These are phyloP conservation scores for Zymoseptoria crescenta DNA, from an alignment of 2,329 filamentous ascomycete species.

Conservation along the genomic window DNA sequence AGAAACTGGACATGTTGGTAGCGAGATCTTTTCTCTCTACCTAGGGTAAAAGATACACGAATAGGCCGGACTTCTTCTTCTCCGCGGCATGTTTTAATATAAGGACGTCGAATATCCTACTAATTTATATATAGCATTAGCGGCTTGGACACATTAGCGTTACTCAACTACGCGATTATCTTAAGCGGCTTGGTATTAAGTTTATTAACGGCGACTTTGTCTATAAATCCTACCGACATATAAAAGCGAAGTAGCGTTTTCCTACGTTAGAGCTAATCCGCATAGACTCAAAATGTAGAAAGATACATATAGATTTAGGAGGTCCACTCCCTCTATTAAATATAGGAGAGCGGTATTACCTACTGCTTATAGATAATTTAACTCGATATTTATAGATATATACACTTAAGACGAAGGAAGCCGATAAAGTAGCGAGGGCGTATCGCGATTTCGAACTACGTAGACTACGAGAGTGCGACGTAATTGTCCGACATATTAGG, in stretches of 20 bases:
- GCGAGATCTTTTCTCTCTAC: too few species aligned
- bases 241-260: not conserved
- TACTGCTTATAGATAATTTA: not conserved
- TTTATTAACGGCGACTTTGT: not conserved
- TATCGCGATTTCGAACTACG: too few species aligned
- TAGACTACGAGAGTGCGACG: not conserved
- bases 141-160: too few species aligned
- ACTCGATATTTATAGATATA: not conserved
- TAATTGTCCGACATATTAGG: not conserved
- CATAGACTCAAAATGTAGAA: not conserved
- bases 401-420: not conserved
- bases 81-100: too few species aligned
- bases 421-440: not conserved
- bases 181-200: not conserved
- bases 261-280: not conserved
- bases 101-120: too few species aligned
- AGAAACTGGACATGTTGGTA: not conserved
- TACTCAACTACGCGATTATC: not conserved
- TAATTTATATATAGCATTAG: too few species aligned
- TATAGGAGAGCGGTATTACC: not conserved
- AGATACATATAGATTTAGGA: slow-evolving; percentile 2
- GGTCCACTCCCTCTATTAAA: not conserved
- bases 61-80: too few species aligned
- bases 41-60: too few species aligned
- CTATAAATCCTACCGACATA: not conserved